Evolutionary conservation across 2,329 filamentous ascomycete genomes (phyloP).

Genomic region (Pseudopyrenochaeta lycopersici): DNA sequence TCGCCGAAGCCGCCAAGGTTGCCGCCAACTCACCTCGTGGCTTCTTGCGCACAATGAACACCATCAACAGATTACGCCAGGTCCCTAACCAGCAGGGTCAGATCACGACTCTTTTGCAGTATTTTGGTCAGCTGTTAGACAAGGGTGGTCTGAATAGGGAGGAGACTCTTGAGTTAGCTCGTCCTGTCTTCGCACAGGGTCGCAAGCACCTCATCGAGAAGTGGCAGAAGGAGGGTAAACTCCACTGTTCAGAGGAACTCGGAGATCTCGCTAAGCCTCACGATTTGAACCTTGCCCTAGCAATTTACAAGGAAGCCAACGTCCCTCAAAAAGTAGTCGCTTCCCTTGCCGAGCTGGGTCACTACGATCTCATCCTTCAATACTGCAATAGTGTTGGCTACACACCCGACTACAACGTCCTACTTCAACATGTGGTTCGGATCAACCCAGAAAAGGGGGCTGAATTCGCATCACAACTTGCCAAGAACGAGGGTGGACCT

Average conservation of each 20-base stretch:
- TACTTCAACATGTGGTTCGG: conserved; percentile 84
- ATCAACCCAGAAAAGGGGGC: conserved; percentile 92
- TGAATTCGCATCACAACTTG: conserved; percentile 92
- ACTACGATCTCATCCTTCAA: conserved; percentile 95
- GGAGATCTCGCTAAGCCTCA: conserved; percentile 93
- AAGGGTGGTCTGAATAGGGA: conserved; percentile 93
- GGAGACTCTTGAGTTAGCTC: conserved; percentile 91
- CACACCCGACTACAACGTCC: conserved; percentile 91
- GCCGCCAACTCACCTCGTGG: conserved; percentile 96
- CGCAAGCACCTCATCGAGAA: conserved; percentile 97
- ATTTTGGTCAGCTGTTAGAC: conserved; percentile 96
- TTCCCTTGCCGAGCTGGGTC: conserved; percentile 91
- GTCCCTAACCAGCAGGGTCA: conserved; percentile 82
- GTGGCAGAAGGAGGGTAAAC: conserved; percentile 95
- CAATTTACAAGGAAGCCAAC: conserved; percentile 90
- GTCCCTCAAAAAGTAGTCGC: conserved; percentile 94
- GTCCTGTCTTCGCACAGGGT: conserved; percentile 91
- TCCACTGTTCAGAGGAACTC: conserved; percentile 94
- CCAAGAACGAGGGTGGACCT: conserved; percentile 86
- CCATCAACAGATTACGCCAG: conserved; percentile 94
- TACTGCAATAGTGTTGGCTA: conserved; percentile 88
- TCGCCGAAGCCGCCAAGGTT: conserved; percentile 89
- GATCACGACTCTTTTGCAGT: conserved; percentile 94
- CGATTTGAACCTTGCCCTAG: conserved; percentile 85
- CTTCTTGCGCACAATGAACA: conserved; percentile 92